Evolutionary conservation across 139 green algal genomes (phyloP), one percentile per base, ranked within the genome.

Genomic region (Chlorella sp.): DNA sequence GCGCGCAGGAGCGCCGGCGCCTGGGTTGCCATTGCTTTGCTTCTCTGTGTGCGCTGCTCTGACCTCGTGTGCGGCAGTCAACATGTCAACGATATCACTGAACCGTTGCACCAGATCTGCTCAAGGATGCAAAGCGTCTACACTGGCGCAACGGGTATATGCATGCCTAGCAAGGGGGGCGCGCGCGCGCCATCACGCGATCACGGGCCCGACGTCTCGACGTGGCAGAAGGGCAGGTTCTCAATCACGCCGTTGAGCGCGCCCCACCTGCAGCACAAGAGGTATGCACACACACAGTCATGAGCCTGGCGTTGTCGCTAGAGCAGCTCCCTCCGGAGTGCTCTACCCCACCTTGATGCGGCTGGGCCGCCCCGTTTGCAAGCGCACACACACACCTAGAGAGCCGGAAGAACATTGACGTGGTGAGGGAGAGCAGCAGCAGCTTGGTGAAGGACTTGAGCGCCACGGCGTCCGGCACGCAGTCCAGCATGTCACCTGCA

Each of bases 181-280:
- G n/a, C n/a, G n/a, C n/a, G n/a, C n/a, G n/a, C n/a, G n/a, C n/a
- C n/a, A n/a, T n/a, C n/a, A n/a, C n/a, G n/a, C n/a, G n/a, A n/a
- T n/a, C n/a, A n/a, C n/a, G 62, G 62, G 14, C 62, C 62, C 22
- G 36, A 5, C 3, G 62, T 61, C 24, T 71, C 66, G 35, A 71
- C 4, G 27, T 71, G 66, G 66, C 66, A 71, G 66, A 35, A 62
- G 2, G 66, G 66, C 35, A 71, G 66, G 66, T 62, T 62, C 26
- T 71, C 66, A 35, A 71, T 55, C 5, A 71, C n/a, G n/a, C n/a
- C n/a, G n/a, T 29, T 4, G 4, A 71, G 35, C 2, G 66, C 66
- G 24, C 66, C 42, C 66, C 66, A 71, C 66, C 66, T 71, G 66
- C 33, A n/a, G n/a, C n/a, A n/a, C n/a, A n/a, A n/a, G 10, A 35